Conservation (phyloP, 257 asterid genomes). For the Primulina huaijiensis region DNA sequence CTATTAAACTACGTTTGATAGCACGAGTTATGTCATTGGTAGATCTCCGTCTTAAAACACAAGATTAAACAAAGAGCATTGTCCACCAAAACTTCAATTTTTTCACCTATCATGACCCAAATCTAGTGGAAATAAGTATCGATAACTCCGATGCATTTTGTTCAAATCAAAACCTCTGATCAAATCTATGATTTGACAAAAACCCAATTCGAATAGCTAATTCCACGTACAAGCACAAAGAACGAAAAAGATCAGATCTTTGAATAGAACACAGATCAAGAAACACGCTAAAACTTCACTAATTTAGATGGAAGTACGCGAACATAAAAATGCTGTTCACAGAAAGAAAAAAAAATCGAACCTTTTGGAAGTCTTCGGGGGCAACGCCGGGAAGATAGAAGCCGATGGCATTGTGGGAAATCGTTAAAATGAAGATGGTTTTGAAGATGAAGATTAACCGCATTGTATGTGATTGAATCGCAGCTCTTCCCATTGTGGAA, state of each 20-base stretch:
- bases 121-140: background rate
- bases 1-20: conserved; percentile 8
- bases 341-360: conserved; percentile 15
- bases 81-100: background rate
- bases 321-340: background rate
- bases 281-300: conserved; percentile 13
- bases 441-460: conserved; percentile 28
- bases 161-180: background rate
- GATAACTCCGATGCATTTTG: conserved; percentile 6
- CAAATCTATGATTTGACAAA: background rate
- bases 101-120: conserved; percentile 12
- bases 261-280: conserved; percentile 21
- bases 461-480: conserved; percentile 22
- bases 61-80: background rate
- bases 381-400: conserved; percentile 92
- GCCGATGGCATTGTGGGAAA: conserved; percentile 42
- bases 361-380: conserved; percentile 77
- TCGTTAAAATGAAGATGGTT: conserved; percentile 41
- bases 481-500: conserved; percentile 32
- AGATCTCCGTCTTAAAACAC: background rate
- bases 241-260: conserved; percentile 31
- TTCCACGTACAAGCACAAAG: background rate
- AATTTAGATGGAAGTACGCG: background rate
- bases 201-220: conserved; percentile 7
- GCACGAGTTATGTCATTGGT: background rate